Evolutionary conservation across 148 eudicot genomes (phyloP), one percentile per base, ranked within the genome.

Genomic region (Talinum fruticosum): DNA sequence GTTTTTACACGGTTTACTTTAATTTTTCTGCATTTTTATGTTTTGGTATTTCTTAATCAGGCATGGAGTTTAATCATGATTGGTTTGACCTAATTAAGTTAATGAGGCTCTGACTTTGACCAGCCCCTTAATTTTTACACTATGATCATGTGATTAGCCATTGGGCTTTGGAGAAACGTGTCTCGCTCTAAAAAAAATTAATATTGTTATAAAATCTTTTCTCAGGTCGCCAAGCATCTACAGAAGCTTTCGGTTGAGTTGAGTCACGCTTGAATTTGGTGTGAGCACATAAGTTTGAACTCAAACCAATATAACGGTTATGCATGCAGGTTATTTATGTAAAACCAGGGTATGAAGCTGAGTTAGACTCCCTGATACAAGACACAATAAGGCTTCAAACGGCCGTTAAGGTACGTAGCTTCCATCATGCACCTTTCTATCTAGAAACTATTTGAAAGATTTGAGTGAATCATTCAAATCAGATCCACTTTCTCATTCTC

Each of bases 311-410:
- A n/a, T n/a, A n/a, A n/a, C n/a, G n/a, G n/a, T n/a, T n/a, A n/a
- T n/a, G n/a, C n/a, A 10, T 74, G 66, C 89, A 94, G 98, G 99
- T 95, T 49, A 88, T 95, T 29, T 95, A 89, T 79, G 97, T 91
- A 37, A 95, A 79, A 78, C 94, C 97, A 3, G 99, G 99, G 71
- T 71, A n/a, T 76, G 97, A 95, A 85, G 99, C 94, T 53, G 87
- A 89, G 72, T 87, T 95, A 62, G 99, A 91, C 80, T 85, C 99
- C 2, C 70, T 91, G 5, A 78, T 95, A 81, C 91, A 87, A 83
- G 99, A 95, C 78, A 82, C 97, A 0, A 79, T 95, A 72, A 81
- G 97, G 47, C 94, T 95, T 34, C 91, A 92, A 38, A 83, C 84
- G 70, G 86, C 96, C 0, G 91, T 91, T 8, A 82, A 88, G 82